phyloP scores from a whole-genome alignment of 257 asterid species.

The Scutellaria minor region DNA sequence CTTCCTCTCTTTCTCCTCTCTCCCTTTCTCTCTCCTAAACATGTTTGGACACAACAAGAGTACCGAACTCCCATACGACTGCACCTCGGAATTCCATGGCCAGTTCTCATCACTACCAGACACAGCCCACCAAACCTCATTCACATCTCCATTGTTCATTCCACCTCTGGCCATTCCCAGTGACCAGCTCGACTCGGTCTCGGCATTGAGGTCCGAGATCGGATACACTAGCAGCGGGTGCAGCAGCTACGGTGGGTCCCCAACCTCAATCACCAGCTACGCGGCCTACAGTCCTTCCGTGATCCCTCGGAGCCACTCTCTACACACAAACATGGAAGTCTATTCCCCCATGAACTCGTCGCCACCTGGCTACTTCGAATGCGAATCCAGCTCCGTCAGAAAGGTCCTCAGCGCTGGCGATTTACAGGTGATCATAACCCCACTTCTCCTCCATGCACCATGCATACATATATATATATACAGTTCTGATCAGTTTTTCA shows the following conservation, averaged over 20 bases:
- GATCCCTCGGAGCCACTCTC: slow-evolving; percentile 69
- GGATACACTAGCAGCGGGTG: slow-evolving; percentile 68
- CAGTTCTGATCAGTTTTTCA: neutral
- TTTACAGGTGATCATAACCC: slow-evolving; percentile 50
- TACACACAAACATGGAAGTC: slow-evolving; percentile 52
- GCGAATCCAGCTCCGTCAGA: slow-evolving; percentile 56
- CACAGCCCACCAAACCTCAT: slow-evolving; percentile 15
- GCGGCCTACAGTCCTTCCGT: slow-evolving; percentile 38
- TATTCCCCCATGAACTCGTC: slow-evolving; percentile 50
- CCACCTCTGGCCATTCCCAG: slow-evolving; percentile 54
- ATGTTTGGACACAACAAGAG: slow-evolving; percentile 60
- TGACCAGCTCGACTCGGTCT: slow-evolving; percentile 50
- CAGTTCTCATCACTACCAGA: slow-evolving; percentile 39
- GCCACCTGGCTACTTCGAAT: slow-evolving; percentile 49
- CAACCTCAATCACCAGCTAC: slow-evolving; percentile 46
- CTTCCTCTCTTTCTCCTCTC: slow-evolving; percentile 9
- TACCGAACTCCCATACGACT: slow-evolving; percentile 40
- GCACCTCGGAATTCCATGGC: slow-evolving; percentile 39
- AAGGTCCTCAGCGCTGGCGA: slow-evolving; percentile 69
- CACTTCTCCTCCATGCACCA: neutral
- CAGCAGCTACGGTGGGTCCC: slow-evolving; percentile 75
- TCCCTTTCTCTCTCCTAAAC: slow-evolving; percentile 24
- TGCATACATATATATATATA: neutral
- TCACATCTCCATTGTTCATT: slow-evolving; percentile 41
- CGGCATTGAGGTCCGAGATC: slow-evolving; percentile 56